Evolutionary conservation across 805 yeast species (phyloP).

Genomic region (Zygoascus bituminiphila): DNA sequence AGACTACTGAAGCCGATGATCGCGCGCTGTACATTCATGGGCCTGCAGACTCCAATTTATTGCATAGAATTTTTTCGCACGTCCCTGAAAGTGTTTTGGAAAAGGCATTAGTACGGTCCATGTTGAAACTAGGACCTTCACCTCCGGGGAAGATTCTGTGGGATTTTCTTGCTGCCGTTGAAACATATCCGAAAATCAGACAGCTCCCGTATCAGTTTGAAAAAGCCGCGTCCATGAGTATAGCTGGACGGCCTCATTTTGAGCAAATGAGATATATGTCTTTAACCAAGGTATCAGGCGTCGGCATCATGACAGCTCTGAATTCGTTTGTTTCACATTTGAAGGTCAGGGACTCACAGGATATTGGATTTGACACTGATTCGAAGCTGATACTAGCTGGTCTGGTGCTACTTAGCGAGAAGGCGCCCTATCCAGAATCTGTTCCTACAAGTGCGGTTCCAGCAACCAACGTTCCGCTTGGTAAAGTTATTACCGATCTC

Average conservation of each 20-base stretch:
- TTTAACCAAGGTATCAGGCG: slow-evolving; percentile 14
- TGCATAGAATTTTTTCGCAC: slow-evolving; percentile 5
- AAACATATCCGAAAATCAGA: background rate
- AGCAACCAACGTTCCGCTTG: background rate
- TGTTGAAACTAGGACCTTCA: background rate
- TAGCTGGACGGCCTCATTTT: slow-evolving; percentile 22
- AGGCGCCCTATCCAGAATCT: background rate
- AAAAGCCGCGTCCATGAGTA: slow-evolving; percentile 7
- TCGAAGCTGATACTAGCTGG: slow-evolving; percentile 24
- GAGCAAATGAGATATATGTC: slow-evolving; percentile 29
- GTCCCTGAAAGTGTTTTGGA: slow-evolving; percentile 1
- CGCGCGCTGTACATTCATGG: background rate
- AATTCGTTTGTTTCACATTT: slow-evolving; percentile 9
- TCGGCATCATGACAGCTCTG: slow-evolving; percentile 17
- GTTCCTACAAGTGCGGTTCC: background rate
- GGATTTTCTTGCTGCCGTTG: slow-evolving; percentile 19
- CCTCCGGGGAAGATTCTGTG: slow-evolving; percentile 22
- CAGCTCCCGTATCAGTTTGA: slow-evolving; percentile 6
- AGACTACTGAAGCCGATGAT: slow-evolving; percentile 1
- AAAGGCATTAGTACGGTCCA: background rate
- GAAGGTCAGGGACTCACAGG: slow-evolving; percentile 1
- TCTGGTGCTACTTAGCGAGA: slow-evolving; percentile 21
- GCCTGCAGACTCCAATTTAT: slow-evolving; percentile 10
- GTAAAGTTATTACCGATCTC: slow-evolving; percentile 9
- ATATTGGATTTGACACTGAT: slow-evolving; percentile 17